Evolutionary conservation across 2,329 filamentous ascomycete species (phyloP).

Genomic region (Verticillium longisporum): DNA sequence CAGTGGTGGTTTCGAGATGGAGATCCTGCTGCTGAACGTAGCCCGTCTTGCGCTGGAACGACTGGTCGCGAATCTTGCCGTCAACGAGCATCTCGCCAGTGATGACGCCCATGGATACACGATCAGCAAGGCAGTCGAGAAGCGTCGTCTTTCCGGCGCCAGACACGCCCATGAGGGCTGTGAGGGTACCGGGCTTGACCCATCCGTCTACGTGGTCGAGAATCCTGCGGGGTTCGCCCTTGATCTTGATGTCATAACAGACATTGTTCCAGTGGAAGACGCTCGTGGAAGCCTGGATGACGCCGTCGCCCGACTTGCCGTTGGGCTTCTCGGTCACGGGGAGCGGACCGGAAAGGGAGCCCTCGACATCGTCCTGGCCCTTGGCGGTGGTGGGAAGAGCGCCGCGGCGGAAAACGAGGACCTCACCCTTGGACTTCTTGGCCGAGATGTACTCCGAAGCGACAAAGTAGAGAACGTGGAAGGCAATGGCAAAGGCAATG

Average conservation of each 20-base stretch:
- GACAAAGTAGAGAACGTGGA: slow-evolving; percentile 39
- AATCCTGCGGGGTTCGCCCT: slow-evolving; percentile 66
- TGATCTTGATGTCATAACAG: slow-evolving; percentile 73
- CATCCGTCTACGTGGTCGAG: slow-evolving; percentile 84
- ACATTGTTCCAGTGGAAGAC: slow-evolving; percentile 84
- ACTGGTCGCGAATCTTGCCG: slow-evolving; percentile 61
- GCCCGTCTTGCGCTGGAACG: slow-evolving; percentile 87
- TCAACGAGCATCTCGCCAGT: slow-evolving; percentile 72
- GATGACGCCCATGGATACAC: slow-evolving; percentile 84
- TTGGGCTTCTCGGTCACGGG: slow-evolving; percentile 34
- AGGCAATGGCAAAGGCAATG: slow-evolving; percentile 41
- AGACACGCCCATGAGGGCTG: slow-evolving; percentile 84
- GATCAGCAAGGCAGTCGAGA: slow-evolving; percentile 76
- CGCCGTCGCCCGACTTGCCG: slow-evolving; percentile 27
- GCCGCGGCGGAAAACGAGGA: slow-evolving; percentile 50
- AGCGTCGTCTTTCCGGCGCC: slow-evolving; percentile 91
- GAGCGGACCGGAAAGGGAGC: slow-evolving; percentile 48
- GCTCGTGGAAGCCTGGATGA: slow-evolving; percentile 54
- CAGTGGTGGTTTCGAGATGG: slow-evolving; percentile 76
- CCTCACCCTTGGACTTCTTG: slow-evolving; percentile 52
- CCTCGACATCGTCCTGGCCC: slow-evolving; percentile 21
- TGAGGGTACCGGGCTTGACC: slow-evolving; percentile 88
- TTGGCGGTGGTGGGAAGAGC: background rate
- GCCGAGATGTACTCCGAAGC: slow-evolving; percentile 37
- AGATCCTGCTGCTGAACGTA: slow-evolving; percentile 93